A percentile compares a stretch with the other conserved stretches of the same genome.
Evolutionary conservation across 148 eudicot species (phyloP).

Genomic region (Rhododendron henanense): DNA sequence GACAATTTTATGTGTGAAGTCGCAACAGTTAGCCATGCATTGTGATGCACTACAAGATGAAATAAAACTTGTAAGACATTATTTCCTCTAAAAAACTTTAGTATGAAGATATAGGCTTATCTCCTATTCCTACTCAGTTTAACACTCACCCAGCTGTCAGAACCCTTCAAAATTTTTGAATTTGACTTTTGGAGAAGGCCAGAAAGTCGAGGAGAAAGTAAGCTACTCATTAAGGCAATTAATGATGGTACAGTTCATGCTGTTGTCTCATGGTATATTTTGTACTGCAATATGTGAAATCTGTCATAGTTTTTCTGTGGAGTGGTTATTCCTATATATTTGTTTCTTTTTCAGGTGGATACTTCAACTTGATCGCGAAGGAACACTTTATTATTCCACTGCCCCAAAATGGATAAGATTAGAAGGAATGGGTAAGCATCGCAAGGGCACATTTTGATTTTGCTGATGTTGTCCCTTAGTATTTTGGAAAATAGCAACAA

Average conservation of each 20-base stretch:
- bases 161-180: slow-evolving; percentile 92
- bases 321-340: neutral
- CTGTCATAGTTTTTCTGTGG: slow-evolving; percentile 5
- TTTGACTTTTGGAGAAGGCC: slow-evolving; percentile 95
- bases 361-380: slow-evolving; percentile 90
- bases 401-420: slow-evolving; percentile 61
- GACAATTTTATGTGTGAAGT: slow-evolving; percentile 42
- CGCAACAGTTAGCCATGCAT: slow-evolving; percentile 69
- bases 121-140: slow-evolving; percentile 31
- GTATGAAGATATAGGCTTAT: neutral
- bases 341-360: slow-evolving; percentile 64
- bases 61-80: slow-evolving; percentile 55
- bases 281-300: slow-evolving; percentile 4
- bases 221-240: slow-evolving; percentile 52
- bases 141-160: slow-evolving; percentile 72
- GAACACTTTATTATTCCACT: slow-evolving; percentile 75
- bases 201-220: slow-evolving; percentile 59
- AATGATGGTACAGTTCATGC: slow-evolving; percentile 74
- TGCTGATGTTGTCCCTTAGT: neutral
- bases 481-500: neutral
- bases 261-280: slow-evolving; percentile 78
- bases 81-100: neutral
- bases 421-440: neutral
- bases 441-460: neutral
- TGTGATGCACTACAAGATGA: slow-evolving; percentile 68